Percentiles rank a stretch among this genome's conserved stretches.
Conservation (phyloP, 148 eudicot genomes). For the Arctostaphylos glauca region DNA sequence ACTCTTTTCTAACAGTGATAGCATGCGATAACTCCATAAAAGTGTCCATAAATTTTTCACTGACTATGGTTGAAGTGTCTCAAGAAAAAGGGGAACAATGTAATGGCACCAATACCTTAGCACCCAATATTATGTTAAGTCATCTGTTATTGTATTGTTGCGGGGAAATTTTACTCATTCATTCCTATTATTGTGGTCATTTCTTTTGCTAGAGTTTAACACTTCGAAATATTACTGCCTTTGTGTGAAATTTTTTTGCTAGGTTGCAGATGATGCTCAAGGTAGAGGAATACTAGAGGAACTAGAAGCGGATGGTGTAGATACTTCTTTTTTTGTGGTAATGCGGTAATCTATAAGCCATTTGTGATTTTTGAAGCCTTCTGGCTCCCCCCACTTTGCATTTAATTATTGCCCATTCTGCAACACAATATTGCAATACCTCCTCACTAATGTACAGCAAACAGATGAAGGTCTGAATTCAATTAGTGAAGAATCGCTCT, state of each 20-base stretch:
- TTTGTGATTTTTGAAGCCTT: conserved; percentile 52
- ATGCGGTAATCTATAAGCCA: conserved; percentile 6
- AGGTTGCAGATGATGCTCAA: conserved; percentile 96
- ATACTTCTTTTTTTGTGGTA: conserved; percentile 86
- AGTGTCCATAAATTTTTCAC: background rate
- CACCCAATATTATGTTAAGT: background rate
- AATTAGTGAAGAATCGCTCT: too few relatives aligned
- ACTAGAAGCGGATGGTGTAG: conserved; percentile 81
- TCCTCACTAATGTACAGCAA: background rate
- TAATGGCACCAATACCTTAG: background rate
- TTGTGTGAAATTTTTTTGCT: conserved; percentile 17
- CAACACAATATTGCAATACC: background rate
- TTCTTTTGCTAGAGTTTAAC: background rate
- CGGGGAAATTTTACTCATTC: background rate
- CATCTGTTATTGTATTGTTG: background rate
- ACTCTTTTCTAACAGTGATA: background rate
- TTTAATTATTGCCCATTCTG: background rate
- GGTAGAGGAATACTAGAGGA: conserved; percentile 80
- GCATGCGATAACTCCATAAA: background rate
- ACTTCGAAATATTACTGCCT: background rate
- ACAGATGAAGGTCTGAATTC: too few relatives aligned
- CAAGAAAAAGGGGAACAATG: background rate
- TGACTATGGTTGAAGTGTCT: background rate
- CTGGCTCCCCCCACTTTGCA: background rate
- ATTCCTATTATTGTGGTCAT: background rate